Conservation (phyloP, 495 filamentous ascomycete species). For the Aspergillus ostianus region DNA sequence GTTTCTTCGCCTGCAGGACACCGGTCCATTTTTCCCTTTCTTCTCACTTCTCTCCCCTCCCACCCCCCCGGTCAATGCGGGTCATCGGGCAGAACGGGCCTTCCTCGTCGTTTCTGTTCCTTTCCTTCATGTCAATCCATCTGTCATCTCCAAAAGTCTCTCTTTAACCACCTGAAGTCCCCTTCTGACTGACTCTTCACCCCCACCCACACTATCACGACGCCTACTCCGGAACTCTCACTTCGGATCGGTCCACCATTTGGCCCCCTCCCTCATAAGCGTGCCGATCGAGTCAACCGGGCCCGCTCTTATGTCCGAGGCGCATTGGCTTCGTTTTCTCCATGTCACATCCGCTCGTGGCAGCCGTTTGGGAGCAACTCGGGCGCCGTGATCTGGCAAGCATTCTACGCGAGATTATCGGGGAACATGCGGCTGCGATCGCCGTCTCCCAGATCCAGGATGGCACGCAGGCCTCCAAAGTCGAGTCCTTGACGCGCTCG, state of each 20-base stretch:
- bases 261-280: slow-evolving; percentile 1
- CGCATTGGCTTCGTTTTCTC: slow-evolving; percentile 11
- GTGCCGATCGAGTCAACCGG: neutral
- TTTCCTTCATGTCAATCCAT: neutral
- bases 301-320: slow-evolving; percentile 17
- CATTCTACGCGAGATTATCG: slow-evolving; percentile 30
- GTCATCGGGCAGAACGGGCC: slow-evolving; percentile 2
- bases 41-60: slow-evolving; percentile 1
- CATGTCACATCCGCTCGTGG: slow-evolving; percentile 33
- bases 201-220: neutral
- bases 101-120: slow-evolving; percentile 5
- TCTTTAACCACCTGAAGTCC: neutral
- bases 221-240: neutral
- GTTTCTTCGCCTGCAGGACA: slow-evolving; percentile 1
- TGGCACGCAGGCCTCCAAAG: slow-evolving; percentile 10
- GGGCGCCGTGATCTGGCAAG: slow-evolving; percentile 28
- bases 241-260: neutral
- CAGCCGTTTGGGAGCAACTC: slow-evolving; percentile 32
- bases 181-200: neutral
- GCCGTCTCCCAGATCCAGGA: slow-evolving; percentile 19
- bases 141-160: neutral
- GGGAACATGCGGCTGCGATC: slow-evolving; percentile 24
- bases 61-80: slow-evolving; percentile 3
- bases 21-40: slow-evolving; percentile 3
- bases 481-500: slow-evolving; percentile 22